Evolutionary conservation across 75 land plant genomes (phyloP), one percentile per base, ranked within the genome.

Genomic region (Selaginella moellendorffii): DNA sequence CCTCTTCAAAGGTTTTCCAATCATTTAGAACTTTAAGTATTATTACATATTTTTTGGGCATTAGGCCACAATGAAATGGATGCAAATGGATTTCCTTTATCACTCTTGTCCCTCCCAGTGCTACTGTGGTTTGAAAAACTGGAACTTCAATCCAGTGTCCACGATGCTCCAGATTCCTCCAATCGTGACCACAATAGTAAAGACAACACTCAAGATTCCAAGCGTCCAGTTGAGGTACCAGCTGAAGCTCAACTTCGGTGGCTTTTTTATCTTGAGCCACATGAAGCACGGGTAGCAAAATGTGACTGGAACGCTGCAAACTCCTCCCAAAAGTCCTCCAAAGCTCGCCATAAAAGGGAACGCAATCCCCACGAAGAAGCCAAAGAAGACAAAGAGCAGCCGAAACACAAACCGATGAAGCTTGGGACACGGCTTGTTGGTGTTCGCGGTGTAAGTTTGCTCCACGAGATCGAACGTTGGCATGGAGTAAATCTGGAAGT

Each of bases 401-500:
- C 97, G 69, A 30, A 79, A 69, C 17, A 71, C 54, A 20, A 79
- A 42, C 28, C 97, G 69, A 2, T 80, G 60, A 75, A 73, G 80
- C 65, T 75, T 31, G 25, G 83, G 79, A 31, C 83, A 82, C 19
- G 85, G 81, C 54, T 63, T 68, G 74, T 87, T 84, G 54, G 58
- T 66, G 63, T 64, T 71, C 31, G 25, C 58, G 0, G 79, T 75
- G 80, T 81, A 84, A 0, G 31, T 27, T 2, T 88, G 71, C 64
- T 90, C 97, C 31, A 87, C 52, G 65, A 59, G 68, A 74, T 90
- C 97, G 60, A 87, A 90, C 31, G 82, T 65, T 0, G 97, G 85
- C 85, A 90, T 83, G 29, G 78, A 78, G 67, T 86, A 90, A 30
- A 90, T 90, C 68, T 84, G 97, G 77, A 87, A 90, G 46, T 76